These are phyloP conservation scores for Tolypocladium inflatum DNA, from an alignment of 2,329 filamentous ascomycete species.

Conservation along the genomic window DNA sequence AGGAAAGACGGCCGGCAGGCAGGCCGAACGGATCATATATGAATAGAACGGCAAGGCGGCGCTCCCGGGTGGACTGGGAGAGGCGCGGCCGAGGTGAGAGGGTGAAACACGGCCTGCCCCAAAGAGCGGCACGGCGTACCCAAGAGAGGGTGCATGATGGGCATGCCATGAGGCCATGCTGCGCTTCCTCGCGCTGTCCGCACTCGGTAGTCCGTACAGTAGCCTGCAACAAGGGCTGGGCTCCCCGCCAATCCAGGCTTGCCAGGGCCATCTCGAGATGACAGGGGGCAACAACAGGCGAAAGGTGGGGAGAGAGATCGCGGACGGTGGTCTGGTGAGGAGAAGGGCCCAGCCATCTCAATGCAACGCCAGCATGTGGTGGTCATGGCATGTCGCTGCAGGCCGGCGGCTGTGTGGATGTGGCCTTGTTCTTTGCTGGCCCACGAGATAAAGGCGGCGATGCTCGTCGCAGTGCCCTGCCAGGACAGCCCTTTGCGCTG, in stretches of 20 bases:
- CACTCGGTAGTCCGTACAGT: background rate
- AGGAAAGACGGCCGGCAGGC: background rate
- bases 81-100: background rate
- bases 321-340: too few relatives aligned
- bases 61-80: background rate
- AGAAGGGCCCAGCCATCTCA: background rate
- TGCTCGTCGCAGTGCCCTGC: background rate
- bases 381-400: background rate
- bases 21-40: background rate
- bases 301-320: background rate
- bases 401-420: background rate
- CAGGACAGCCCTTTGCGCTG: background rate
- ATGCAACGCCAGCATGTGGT: background rate
- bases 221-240: background rate
- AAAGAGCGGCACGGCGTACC: background rate
- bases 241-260: background rate
- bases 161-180: background rate
- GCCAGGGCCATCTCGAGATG: background rate
- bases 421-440: background rate
- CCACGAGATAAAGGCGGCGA: background rate
- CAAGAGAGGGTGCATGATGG: background rate
- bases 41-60: background rate
- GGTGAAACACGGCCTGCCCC: conserved; percentile 12
- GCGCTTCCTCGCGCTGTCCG: background rate
- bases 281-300: background rate